phyloP scores from a whole-genome alignment of 148 eudicot genomes.

The Pouteria glomerata region DNA sequence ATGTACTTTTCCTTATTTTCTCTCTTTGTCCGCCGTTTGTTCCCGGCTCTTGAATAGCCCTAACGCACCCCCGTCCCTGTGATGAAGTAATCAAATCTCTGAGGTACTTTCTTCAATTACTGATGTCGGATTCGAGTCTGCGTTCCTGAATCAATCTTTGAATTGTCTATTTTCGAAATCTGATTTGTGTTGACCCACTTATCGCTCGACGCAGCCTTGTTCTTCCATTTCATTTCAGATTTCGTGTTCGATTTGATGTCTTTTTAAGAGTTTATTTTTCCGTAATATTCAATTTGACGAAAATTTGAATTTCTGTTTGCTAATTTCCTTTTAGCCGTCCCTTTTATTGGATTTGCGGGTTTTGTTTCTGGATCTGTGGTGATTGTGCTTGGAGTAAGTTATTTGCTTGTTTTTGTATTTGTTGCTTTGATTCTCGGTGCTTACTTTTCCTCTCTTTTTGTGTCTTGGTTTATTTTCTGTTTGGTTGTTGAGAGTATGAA shows the following conservation, averaged over 20 bases:
- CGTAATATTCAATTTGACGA: too few relatives aligned
- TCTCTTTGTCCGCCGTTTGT: not conserved
- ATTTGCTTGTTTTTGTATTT: not conserved
- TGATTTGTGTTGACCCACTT: not conserved
- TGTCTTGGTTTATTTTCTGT: not conserved
- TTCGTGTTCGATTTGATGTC: not conserved
- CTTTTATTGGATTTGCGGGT: constrained; percentile 2
- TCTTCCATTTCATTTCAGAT: not conserved
- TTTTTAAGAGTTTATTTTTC: not conserved
- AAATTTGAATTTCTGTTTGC: too few relatives aligned
- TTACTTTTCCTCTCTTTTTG: not conserved
- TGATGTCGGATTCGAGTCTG: not conserved
- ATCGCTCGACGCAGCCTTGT: not conserved
- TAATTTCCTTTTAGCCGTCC: not conserved
- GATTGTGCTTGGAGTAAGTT: constrained; percentile 5
- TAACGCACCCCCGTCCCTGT: not conserved
- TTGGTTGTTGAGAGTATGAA: not conserved
- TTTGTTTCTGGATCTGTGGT: not conserved
- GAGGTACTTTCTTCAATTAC: constrained; percentile 12
- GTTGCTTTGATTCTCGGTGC: not conserved
- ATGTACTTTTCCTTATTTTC: not conserved
- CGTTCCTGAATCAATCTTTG: not conserved
- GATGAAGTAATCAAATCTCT: not conserved
- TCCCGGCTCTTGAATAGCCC: constrained; percentile 16
- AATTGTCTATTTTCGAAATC: not conserved